Evolutionary conservation across 768 basidiomycete species (phyloP), one percentile per base, ranked within the genome.

Genomic region (Boletus bicolor): DNA sequence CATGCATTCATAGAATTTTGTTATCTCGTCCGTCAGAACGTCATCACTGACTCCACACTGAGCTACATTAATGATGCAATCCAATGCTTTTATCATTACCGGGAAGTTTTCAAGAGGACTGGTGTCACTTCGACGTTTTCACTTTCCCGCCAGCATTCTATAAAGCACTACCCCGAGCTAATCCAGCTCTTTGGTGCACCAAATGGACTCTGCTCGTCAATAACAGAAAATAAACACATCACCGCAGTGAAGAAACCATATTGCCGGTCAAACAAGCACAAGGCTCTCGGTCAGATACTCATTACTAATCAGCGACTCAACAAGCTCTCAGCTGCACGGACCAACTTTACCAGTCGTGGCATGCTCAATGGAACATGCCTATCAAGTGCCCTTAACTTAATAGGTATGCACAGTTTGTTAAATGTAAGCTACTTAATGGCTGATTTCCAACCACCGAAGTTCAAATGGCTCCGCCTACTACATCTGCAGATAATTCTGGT

Each of bases 221-320:
- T 75, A 12, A 76, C 69, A 0, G 73, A 76, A 21, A 65, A 64
- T 0, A 72, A 69, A 28, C 75, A 74, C 35, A 72, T 75, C 46
- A 69, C 64, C 7, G 72, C 69, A 5, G 71, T 77, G 4, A 76
- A 76, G 49, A 42, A 73, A 37, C 74, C 72, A 1, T 76, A 67
- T 49, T 51, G 60, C 1, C 54, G 57, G 0, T 74, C 73, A 0
- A 26, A 26, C 26, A 26, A 26, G 26, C 5, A n/a, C n/a, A n/a
- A n/a, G n/a, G n/a, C n/a, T n/a, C n/a, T n/a, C n/a, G 26, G 26
- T 26, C 26, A 26, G 26, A 26, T 26, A 5, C 26, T 26, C 3
- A 5, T 26, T 5, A 26, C 26, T 2, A 5, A 5, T n/a, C n/a
- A n/a, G n/a, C n/a, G n/a, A n/a, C n/a, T n/a, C n/a, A n/a, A n/a